Conservation (phyloP, 1,284 basidiomycete species). For the Microbotryum violaceum region DNA sequence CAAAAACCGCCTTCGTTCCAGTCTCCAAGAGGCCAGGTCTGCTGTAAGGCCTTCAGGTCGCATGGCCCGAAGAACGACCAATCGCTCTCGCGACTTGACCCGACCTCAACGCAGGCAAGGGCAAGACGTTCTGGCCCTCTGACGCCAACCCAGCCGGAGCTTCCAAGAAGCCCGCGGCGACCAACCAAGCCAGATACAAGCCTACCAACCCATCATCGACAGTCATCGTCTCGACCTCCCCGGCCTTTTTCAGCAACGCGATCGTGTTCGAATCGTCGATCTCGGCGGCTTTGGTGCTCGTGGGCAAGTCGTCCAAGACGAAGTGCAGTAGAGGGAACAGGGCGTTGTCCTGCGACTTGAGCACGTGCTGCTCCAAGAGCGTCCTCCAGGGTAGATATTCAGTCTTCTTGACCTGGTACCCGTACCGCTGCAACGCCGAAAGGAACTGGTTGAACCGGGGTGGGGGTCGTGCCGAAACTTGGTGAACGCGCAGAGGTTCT, state of each 20-base stretch:
- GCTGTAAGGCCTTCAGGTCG: no score
- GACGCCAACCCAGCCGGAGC: slow-evolving; percentile 44
- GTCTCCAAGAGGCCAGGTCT: no score
- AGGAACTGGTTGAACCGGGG: slow-evolving; percentile 89
- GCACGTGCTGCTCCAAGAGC: slow-evolving; percentile 87
- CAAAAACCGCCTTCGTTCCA: no score
- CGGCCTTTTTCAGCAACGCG: slow-evolving; percentile 53
- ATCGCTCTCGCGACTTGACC: slow-evolving; percentile 24
- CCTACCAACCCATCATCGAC: slow-evolving; percentile 74
- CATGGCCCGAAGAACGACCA: slow-evolving; percentile 12
- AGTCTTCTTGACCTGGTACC: slow-evolving; percentile 66
- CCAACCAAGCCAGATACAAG: slow-evolving; percentile 87
- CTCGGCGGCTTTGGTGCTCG: slow-evolving; percentile 88
- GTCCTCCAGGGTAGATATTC: slow-evolving; percentile 92
- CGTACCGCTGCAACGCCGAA: slow-evolving; percentile 65
- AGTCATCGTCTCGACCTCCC: slow-evolving; percentile 49
- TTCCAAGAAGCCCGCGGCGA: slow-evolving; percentile 77
- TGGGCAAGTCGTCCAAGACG: slow-evolving; percentile 92
- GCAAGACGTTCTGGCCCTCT: slow-evolving; percentile 7
- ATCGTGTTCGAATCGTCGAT: slow-evolving; percentile 80
- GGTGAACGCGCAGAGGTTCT: slow-evolving; percentile 60
- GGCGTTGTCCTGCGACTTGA: slow-evolving; percentile 89
- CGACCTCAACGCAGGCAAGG: slow-evolving; percentile 17
- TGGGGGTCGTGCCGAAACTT: slow-evolving; percentile 77
- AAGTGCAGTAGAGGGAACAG: slow-evolving; percentile 96